phyloP scores from a whole-genome alignment of 768 basidiomycete species.

The Termitomyces sp. region DNA sequence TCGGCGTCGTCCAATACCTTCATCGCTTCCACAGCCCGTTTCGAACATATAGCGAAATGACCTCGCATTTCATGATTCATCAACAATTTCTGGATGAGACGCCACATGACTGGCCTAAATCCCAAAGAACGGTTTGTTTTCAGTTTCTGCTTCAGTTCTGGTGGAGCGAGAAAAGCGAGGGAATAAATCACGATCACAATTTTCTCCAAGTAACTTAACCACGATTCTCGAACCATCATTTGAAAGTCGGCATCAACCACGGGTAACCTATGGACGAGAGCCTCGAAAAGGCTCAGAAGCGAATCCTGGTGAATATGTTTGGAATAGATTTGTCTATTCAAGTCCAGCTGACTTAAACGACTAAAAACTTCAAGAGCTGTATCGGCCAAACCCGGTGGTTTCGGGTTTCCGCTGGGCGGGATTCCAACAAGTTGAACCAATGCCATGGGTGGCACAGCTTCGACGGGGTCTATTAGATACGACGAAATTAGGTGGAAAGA shows the following conservation, averaged over 20 bases:
- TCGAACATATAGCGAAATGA: constrained; percentile 49
- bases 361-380: constrained; percentile 82
- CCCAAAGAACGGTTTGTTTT: constrained; percentile 63
- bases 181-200: constrained; percentile 80
- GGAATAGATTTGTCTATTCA: constrained; percentile 71
- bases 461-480: constrained; percentile 65
- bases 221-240: constrained; percentile 55
- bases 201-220: constrained; percentile 80
- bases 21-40: constrained; percentile 71
- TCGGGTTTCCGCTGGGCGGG: constrained; percentile 32
- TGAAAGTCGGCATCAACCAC: constrained; percentile 71
- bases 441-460: constrained; percentile 59
- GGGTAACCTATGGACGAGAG: constrained; percentile 82
- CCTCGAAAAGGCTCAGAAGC: constrained; percentile 59
- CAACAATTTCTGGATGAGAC: constrained; percentile 65
- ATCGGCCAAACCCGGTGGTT: constrained; percentile 61
- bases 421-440: constrained; percentile 50
- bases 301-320: constrained; percentile 51
- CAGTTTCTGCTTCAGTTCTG: constrained; percentile 64
- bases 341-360: constrained; percentile 70
- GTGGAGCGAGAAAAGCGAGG: constrained; percentile 77
- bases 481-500: constrained; percentile 68
- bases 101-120: constrained; percentile 64
- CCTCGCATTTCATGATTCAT: constrained; percentile 46
- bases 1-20: constrained; percentile 73